A percentile compares a stretch with the other conserved stretches of the same genome.
Evolutionary conservation across 2,329 filamentous ascomycete genomes (phyloP).

Genomic region (Elsinoe ampelina): DNA sequence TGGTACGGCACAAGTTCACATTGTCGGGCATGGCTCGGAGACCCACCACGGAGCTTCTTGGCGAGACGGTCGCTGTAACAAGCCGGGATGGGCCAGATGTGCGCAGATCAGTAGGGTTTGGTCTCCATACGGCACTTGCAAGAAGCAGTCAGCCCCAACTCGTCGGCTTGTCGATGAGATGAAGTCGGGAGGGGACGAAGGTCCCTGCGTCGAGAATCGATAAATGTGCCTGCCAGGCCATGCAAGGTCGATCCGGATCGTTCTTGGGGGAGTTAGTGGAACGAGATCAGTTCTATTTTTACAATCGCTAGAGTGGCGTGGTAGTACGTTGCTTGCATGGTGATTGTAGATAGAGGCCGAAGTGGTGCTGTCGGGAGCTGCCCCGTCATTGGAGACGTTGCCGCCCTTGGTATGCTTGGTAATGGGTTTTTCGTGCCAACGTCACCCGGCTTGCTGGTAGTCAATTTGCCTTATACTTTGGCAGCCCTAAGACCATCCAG

Average conservation of each 20-base stretch:
- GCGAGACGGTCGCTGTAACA: constrained; percentile 2
- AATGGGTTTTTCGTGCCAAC: background rate
- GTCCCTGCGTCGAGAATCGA: constrained; percentile 1
- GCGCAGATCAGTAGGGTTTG: constrained; percentile 5
- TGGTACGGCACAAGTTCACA: constrained; percentile 1
- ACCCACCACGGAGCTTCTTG: background rate
- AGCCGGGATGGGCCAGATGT: constrained; percentile 7
- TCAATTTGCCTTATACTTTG: background rate
- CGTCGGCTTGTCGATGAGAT: background rate
- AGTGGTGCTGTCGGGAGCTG: background rate
- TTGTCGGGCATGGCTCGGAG: constrained; percentile 1
- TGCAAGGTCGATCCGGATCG: constrained; percentile 3
- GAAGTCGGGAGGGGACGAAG: background rate
- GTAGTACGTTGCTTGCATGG: background rate
- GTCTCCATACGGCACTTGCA: constrained; percentile 1
- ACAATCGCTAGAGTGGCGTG: background rate
- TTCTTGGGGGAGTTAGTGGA: background rate
- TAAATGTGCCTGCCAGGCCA: constrained; percentile 9
- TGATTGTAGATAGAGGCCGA: background rate
- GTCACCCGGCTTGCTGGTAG: background rate
- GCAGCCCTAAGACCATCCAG: background rate
- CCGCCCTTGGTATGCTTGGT: constrained; percentile 10
- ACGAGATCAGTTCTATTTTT: constrained; percentile 7
- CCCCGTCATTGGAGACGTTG: constrained; percentile 1
- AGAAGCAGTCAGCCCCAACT: background rate